Evolutionary conservation across 2,329 filamentous ascomycete species (phyloP), one percentile per base, ranked within the genome.

Genomic region (Diplodia intermedia): DNA sequence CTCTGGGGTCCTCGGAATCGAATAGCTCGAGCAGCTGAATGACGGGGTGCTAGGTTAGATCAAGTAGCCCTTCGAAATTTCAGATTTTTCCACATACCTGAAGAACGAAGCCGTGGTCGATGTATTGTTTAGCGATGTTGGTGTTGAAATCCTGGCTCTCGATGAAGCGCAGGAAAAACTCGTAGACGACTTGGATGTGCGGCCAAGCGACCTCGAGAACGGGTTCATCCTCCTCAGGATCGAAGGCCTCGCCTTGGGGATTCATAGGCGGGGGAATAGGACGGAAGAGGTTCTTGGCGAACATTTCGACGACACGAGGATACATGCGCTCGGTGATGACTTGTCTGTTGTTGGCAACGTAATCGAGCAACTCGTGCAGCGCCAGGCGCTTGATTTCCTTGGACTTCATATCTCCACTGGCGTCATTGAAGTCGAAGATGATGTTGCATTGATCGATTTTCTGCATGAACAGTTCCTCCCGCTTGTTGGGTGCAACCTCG

Each of bases 111-210:
- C 92, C 92, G 80, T 99, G 95, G 77, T 99, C 95, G 79, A 99
- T 99, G 80, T 97, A 97, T 70, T 94, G 91, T 83, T 99, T 99
- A 73, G 95, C 95, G 75, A 97, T 97, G 81, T 99, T 99, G 73
- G 95, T 99, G 84, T 98, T 99, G 86, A 99, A 99, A 80, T 99
- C 95, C 79, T 97, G 95, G 81, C 95, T 98, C 81, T 99, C 95
- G 74, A 99, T 99, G 82, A 99, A 99, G 69, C 95, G 88, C 70
- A 99, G 85, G 85, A 99, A 99, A 85, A 99, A 99, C 81, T 99
- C 95, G 81, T 99, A 99, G 50, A 99, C 95, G 68, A 99, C 95
- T 82, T 99, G 95, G 69, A 99, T 99, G 79, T 99, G 95, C 8
- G 95, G 95, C 95, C 95, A 99, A 5, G 95, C 95, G 43, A 99